A percentile compares a stretch with the other conserved stretches of the same genome.
Conservation (phyloP, 179 eudicot species). For the Drosera spatulata region DNA sequence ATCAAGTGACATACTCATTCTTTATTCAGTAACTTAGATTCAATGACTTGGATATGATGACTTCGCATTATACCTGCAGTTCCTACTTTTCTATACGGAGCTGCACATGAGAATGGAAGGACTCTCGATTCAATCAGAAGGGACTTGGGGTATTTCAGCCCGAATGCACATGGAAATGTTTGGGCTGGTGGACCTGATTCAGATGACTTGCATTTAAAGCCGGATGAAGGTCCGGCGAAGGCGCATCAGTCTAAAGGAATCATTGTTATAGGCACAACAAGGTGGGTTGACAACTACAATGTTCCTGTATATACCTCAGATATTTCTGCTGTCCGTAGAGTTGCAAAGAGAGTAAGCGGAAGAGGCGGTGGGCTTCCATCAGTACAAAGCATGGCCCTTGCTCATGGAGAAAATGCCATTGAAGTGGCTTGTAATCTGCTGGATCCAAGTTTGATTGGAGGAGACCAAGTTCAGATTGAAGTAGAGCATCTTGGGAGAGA, state of each 20-base stretch:
- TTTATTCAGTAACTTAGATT: too few species aligned
- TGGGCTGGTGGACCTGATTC: constrained; percentile 63
- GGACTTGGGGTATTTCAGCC: constrained; percentile 64
- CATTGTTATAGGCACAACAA: constrained; percentile 63
- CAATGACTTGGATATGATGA: too few species aligned
- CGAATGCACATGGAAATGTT: constrained; percentile 35
- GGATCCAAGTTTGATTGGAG: constrained; percentile 47
- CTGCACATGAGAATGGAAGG: constrained; percentile 43
- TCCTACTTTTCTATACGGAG: constrained; percentile 62
- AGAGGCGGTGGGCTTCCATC: constrained; percentile 72
- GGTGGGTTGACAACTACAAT: constrained; percentile 86
- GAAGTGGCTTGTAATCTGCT: constrained; percentile 83
- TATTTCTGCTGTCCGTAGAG: constrained; percentile 41
- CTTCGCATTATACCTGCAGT: constrained; percentile 26
- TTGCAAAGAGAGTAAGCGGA: constrained; percentile 63
- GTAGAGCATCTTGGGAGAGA: constrained; percentile 55
- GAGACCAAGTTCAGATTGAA: constrained; percentile 47
- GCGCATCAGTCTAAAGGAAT: constrained; percentile 44
- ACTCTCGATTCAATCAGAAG: constrained; percentile 68
- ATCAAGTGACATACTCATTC: too few species aligned
- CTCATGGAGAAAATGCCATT: constrained; percentile 51
- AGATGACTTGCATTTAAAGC: constrained; percentile 29
- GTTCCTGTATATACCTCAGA: constrained; percentile 59
- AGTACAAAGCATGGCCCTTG: constrained; percentile 92
- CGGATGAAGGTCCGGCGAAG: constrained; percentile 59